A percentile compares a stretch with the other conserved stretches of the same genome.
phyloP scores from a whole-genome alignment of 257 asterid genomes.

The Forsythia viridissima region DNA sequence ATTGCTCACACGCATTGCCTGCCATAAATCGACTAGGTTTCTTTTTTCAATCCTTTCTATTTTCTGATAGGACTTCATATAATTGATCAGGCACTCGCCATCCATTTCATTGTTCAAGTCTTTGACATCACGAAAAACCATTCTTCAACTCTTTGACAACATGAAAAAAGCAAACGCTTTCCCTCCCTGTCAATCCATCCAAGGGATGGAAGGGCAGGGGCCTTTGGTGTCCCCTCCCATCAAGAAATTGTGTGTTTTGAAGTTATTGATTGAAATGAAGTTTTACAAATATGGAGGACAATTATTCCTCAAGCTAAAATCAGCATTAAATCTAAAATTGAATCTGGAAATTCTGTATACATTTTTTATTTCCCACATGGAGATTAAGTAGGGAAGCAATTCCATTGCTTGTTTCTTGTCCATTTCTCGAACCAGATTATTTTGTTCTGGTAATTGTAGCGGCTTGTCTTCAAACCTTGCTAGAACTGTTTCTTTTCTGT shows the following conservation, averaged over 20 bases:
- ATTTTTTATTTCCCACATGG: constrained; percentile 4
- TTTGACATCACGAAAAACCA: too few relatives aligned
- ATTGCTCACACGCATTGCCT: not conserved
- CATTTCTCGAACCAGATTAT: not conserved
- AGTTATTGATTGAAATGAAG: not conserved
- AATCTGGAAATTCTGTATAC: not conserved
- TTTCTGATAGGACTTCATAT: not conserved
- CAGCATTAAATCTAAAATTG: not conserved
- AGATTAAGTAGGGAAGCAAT: constrained; percentile 6
- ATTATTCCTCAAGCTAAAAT: not conserved
- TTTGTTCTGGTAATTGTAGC: not conserved
- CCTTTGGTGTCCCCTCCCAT: not conserved
- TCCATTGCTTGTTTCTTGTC: constrained; percentile 13
- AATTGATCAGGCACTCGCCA: not conserved
- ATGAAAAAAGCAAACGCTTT: not conserved
- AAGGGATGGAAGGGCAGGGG: not conserved
- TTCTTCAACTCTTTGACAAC: not conserved
- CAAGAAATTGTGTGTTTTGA: not conserved
- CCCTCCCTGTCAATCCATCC: not conserved
- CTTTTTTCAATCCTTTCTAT: not conserved
- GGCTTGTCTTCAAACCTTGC: constrained; percentile 1
- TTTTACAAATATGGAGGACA: not conserved
- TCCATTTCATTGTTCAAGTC: not conserved
- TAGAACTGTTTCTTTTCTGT: not conserved
- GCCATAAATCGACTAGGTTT: not conserved